Conservation (phyloP, 2,329 filamentous ascomycete genomes). For the Ceratocystis variospora region DNA sequence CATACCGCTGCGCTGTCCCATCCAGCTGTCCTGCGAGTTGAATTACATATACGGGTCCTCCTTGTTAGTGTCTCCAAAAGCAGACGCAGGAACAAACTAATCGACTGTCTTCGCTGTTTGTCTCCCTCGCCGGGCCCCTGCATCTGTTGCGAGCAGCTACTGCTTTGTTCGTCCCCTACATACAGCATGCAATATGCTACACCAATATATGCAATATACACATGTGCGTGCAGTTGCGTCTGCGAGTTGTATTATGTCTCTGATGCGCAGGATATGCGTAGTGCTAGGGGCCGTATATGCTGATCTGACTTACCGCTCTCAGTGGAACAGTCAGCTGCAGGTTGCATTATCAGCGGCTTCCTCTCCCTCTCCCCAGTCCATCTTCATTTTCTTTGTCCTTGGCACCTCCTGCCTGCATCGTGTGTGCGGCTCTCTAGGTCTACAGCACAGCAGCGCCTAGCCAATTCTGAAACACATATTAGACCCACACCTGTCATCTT, state of each 20-base stretch:
- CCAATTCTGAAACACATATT: constrained; percentile 1
- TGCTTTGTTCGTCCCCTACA: not conserved
- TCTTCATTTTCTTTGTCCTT: not conserved
- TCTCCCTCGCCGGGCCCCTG: not conserved
- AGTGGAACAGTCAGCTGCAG: too few relatives aligned
- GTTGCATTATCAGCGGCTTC: not conserved
- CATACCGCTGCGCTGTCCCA: too few relatives aligned
- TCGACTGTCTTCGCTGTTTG: not conserved
- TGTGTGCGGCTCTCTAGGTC: not conserved
- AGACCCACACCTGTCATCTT: not conserved
- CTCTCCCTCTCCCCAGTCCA: not conserved
- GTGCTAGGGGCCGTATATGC: too few relatives aligned
- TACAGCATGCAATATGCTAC: not conserved
- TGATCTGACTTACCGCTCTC: too few relatives aligned
- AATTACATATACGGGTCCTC: too few relatives aligned
- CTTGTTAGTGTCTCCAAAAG: too few relatives aligned
- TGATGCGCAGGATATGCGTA: too few relatives aligned
- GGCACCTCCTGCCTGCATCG: not conserved
- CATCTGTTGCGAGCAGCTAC: not conserved
- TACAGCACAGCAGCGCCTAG: constrained; percentile 1
- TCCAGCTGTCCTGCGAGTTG: too few relatives aligned
- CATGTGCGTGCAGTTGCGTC: too few relatives aligned
- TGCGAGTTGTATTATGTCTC: too few relatives aligned
- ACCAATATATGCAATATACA: too few relatives aligned
- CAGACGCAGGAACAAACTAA: constrained; percentile 1